A percentile compares a stretch with the other conserved stretches of the same genome.
These are phyloP conservation scores for Hymenoscyphus linearis DNA, from an alignment of 2,329 filamentous ascomycete species.

Conservation along the genomic window DNA sequence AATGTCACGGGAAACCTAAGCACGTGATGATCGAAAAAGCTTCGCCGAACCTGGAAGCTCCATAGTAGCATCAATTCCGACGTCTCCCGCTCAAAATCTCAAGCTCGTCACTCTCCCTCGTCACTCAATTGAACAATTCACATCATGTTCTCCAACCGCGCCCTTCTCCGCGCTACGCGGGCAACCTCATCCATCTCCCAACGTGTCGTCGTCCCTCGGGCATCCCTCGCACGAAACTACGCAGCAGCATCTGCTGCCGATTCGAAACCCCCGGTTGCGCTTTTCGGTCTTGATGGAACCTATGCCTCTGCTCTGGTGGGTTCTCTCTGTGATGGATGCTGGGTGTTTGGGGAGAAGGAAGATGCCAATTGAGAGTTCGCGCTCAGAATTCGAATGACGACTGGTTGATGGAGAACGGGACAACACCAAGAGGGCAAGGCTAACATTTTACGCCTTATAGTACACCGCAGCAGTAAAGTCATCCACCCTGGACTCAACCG, in stretches of 20 bases:
- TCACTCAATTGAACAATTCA: slow-evolving; percentile 27
- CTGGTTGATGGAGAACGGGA: neutral
- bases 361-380: slow-evolving; percentile 7
- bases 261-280: slow-evolving; percentile 77
- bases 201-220: slow-evolving; percentile 29
- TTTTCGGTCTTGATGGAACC: slow-evolving; percentile 95
- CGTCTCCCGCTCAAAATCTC: slow-evolving; percentile 8
- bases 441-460: slow-evolving; percentile 42
- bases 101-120: slow-evolving; percentile 21
- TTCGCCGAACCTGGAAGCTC: slow-evolving; percentile 8
- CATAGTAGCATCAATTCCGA: slow-evolving; percentile 10
- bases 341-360: neutral
- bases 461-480: slow-evolving; percentile 95
- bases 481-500: slow-evolving; percentile 75
- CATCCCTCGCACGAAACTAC: slow-evolving; percentile 66
- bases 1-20: slow-evolving; percentile 1
- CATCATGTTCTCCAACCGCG: slow-evolving; percentile 33
- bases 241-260: slow-evolving; percentile 58
- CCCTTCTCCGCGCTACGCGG: slow-evolving; percentile 30
- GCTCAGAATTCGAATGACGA: neutral
- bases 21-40: slow-evolving; percentile 7
- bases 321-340: slow-evolving; percentile 14
- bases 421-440: slow-evolving; percentile 1
- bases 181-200: slow-evolving; percentile 25
- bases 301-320: slow-evolving; percentile 98